Evolutionary conservation across 192 early-diverging fungal species (phyloP), one percentile per base, ranked within the genome.

Genomic region (Allomyces arbusculus): DNA sequence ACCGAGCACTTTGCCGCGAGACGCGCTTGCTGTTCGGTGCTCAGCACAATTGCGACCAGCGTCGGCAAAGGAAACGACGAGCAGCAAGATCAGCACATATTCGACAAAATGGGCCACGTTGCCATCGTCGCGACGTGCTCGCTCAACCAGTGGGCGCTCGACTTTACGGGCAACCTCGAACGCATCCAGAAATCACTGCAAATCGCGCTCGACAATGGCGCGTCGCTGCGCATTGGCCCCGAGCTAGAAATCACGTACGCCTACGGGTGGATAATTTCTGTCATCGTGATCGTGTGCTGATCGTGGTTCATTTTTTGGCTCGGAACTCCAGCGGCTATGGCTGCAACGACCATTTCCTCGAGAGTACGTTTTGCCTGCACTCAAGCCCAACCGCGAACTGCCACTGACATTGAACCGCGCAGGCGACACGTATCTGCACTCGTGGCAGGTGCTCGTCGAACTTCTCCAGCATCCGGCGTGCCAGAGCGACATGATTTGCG

Each of bases 331-430:
- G 86, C 6, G 96, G 96, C 24, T 99, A 99, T 72, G 94, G 94
- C 14, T 99, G 96, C 80, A 86, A 90, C 65, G 96, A 99, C 75
- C 96, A 99, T 66, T 97, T 97, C 73, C 75, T 93, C 40, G 96
- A 99, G 82, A 80, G 87, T 86, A 72, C 23, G 26, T 23, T 45
- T 28, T 24, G 22, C 10, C 50, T 11, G n/a, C 23, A 40, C 23
- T 40, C 40, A 11, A 23, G 16, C 64, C 14, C 19, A 6, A 26
- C 11, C 12, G 24, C n/a, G n/a, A n/a, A n/a, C 50, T 58, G 19
- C 11, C 61, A n/a, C n/a, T 28, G 20, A 44, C 10, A n/a, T 12
- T 28, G 33, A 64, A 8, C 62, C 55, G n/a, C 6, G 23, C 66
- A 89, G 88, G 82, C 63, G 96, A 99, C 76, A 99, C 96, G 0